Percentiles rank a stretch among this genome's conserved stretches.
Conservation (phyloP, 306 rosid genomes). For the Casuarina glauca region DNA sequence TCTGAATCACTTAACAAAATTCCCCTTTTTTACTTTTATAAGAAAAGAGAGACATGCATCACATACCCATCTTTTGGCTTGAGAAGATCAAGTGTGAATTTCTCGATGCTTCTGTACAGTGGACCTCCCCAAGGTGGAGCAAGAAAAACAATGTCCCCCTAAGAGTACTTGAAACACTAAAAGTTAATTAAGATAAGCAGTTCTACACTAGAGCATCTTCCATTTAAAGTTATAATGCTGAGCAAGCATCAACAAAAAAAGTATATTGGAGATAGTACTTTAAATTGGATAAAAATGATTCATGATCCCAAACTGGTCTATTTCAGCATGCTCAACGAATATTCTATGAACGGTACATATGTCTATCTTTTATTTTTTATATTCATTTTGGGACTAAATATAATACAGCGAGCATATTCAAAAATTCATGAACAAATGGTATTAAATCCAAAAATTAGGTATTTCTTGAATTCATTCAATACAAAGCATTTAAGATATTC, state of each 20-base stretch:
- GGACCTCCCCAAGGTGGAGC: slow-evolving; percentile 50
- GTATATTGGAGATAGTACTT: too few species aligned
- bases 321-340: too few species aligned
- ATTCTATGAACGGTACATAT: too few species aligned
- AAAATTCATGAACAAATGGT: too few species aligned
- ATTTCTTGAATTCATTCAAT: too few species aligned
- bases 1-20: background rate
- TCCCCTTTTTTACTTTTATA: background rate
- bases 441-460: too few species aligned
- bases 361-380: too few species aligned
- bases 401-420: too few species aligned
- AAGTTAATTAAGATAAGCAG: background rate
- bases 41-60: background rate
- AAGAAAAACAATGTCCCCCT: slow-evolving; percentile 44
- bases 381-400: too few species aligned
- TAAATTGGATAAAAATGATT: too few species aligned
- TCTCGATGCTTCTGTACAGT: slow-evolving; percentile 24
- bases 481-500: too few species aligned
- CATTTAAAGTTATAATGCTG: background rate
- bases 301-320: too few species aligned
- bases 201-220: background rate
- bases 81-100: slow-evolving; percentile 36
- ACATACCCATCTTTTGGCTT: slow-evolving; percentile 43
- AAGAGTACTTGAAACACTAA: slow-evolving; percentile 5
- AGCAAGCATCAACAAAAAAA: background rate